These are phyloP conservation scores for Isabelozyma pseudorhagii DNA, from an alignment of 805 yeast species.

Conservation along the genomic window DNA sequence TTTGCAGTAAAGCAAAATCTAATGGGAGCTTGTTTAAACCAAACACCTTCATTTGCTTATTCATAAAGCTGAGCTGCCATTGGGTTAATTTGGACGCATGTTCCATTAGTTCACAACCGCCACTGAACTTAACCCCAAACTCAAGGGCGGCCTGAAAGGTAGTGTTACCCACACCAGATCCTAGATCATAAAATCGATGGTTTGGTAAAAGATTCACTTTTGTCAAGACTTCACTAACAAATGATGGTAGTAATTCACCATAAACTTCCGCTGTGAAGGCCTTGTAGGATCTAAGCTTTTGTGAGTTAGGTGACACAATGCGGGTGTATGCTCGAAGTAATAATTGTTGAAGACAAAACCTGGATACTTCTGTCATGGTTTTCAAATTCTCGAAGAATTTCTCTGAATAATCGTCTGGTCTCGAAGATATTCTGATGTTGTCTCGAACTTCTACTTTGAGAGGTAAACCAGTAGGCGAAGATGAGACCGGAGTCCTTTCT, in stretches of 20 bases:
- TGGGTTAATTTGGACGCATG: conserved; percentile 71
- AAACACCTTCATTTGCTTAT: conserved; percentile 53
- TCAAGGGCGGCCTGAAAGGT: conserved; percentile 86
- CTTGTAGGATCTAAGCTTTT: conserved; percentile 62
- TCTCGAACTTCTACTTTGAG: neutral
- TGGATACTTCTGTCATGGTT: conserved; percentile 20
- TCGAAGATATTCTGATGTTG: conserved; percentile 2
- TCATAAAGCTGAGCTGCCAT: conserved; percentile 56
- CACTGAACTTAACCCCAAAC: conserved; percentile 69
- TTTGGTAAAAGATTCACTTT: conserved; percentile 56
- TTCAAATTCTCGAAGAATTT: conserved; percentile 19
- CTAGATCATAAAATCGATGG: conserved; percentile 77
- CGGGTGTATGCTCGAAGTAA: conserved; percentile 72
- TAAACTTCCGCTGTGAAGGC: conserved; percentile 90
- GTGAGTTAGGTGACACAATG: conserved; percentile 71
- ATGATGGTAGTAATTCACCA: conserved; percentile 83
- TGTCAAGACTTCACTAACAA: conserved; percentile 57
- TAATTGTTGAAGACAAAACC: conserved; percentile 59
- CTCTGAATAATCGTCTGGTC: conserved; percentile 17
- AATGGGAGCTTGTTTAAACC: conserved; percentile 62
- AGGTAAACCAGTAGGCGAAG: neutral
- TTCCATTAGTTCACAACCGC: conserved; percentile 88
- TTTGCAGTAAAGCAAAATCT: conserved; percentile 58
- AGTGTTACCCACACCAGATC: conserved; percentile 94
- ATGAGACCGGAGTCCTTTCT: neutral